phyloP scores from a whole-genome alignment of 2,329 filamentous ascomycete species.

The Trichoderma cornu-damae region DNA sequence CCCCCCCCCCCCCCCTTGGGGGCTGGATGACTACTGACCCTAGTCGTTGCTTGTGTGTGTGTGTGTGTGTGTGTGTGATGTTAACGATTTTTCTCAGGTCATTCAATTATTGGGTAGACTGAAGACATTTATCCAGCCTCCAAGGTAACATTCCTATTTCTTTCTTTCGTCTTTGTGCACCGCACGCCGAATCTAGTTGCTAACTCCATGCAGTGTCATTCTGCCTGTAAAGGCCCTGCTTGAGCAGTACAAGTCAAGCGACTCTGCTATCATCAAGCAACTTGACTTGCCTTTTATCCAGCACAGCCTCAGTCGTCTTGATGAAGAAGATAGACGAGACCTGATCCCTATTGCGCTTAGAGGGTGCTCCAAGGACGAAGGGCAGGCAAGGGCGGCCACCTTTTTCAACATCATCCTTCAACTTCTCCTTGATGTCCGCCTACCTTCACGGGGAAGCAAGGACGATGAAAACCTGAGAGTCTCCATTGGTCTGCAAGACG shows the following conservation, averaged over 20 bases:
- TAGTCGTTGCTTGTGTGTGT: too few relatives aligned
- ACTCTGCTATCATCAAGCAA: conserved; percentile 71
- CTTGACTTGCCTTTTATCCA: conserved; percentile 87
- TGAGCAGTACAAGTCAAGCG: conserved; percentile 78
- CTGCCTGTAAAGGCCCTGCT: conserved; percentile 80
- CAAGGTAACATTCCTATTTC: conserved; percentile 36
- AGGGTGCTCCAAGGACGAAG: conserved; percentile 32
- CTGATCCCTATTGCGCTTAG: conserved; percentile 56
- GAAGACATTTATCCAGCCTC: conserved; percentile 50
- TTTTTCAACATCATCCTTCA: conserved; percentile 81
- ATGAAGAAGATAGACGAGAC: conserved; percentile 58
- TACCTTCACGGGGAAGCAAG: conserved; percentile 71
- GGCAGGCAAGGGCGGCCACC: conserved; percentile 40
- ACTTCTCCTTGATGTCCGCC: conserved; percentile 62
- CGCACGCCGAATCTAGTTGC: background rate
- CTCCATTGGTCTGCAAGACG: conserved; percentile 59
- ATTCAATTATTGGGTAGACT: conserved; percentile 49
- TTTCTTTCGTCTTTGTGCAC: background rate
- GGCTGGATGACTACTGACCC: too few relatives aligned
- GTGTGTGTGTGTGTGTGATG: too few relatives aligned
- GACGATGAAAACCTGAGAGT: conserved; percentile 67
- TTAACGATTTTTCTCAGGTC: conserved; percentile 34
- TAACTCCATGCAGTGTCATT: conserved; percentile 50
- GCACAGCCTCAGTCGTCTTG: conserved; percentile 59
- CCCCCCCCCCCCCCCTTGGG: too few relatives aligned